Evolutionary conservation across 2,329 filamentous ascomycete species (phyloP), one percentile per base, ranked within the genome.

Genomic region (Aspergillus luchuensis): DNA sequence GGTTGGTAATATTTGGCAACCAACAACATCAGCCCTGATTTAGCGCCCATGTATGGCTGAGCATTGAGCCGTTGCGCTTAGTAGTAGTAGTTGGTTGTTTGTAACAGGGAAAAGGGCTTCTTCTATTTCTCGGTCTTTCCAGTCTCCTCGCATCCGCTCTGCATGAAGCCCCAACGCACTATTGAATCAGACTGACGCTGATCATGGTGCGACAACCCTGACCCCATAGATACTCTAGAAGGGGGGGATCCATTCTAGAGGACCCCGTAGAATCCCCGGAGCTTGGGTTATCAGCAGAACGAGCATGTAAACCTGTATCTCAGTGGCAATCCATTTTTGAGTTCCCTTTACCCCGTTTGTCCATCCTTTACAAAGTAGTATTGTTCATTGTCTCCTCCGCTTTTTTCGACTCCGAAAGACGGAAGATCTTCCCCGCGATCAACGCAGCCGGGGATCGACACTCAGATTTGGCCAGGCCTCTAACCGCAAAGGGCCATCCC

Each of bases 341-440:
- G 15, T 55, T 39, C 21, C 39, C 39, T 19, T 45, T 21, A 2
- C 39, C 39, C 25, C 39, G 21, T 47, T 21, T 8, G 7, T 11
- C 38, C 53, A 17, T 30, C 7, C 17, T 52, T 19, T n/a, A 4
- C n/a, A 28, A 28, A 7, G 23, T 6, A 8, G 17, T 25, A 23
- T 43, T 17, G 17, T 30, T 39, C 38, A 56, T 33, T n/a, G 15
- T 23, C 25, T 23, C 51, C 51, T 52, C 49, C 49, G 33, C 51
- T 30, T 43, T 43, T 23, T 41, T 36, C 39, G 4, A 30, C 33
- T 41, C 49, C 28, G 33, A 54, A 57, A 49, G 58, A 49, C 59
- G 45, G 64, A 60, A 63, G 61, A 66, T 66, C 64, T 63, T 66
- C 60, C 64, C 63, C 63, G 57, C 60, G 60, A 56, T 59, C 56